phyloP scores from a whole-genome alignment of 148 eudicot genomes.

The Vaccinium corymbosum region DNA sequence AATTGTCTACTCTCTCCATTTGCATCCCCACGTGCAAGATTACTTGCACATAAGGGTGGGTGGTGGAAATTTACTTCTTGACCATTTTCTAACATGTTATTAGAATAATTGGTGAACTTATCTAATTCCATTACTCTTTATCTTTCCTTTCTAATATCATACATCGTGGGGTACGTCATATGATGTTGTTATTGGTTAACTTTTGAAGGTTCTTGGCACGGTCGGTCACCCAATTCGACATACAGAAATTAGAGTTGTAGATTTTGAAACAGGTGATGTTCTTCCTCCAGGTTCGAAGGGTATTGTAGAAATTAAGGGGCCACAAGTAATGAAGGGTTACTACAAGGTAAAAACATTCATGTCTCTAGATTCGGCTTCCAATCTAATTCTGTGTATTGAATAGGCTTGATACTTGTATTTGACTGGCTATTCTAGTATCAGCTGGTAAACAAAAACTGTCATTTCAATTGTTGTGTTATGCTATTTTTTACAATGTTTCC shows the following conservation, averaged over 20 bases:
- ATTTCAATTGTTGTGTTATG: not conserved
- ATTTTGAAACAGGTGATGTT: slow-evolving; percentile 56
- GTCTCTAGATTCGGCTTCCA: not conserved
- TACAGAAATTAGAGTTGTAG: slow-evolving; percentile 70
- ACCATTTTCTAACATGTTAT: not conserved
- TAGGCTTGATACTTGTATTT: not conserved
- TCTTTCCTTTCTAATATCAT: not conserved
- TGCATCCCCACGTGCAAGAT: not conserved
- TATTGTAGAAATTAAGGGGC: slow-evolving; percentile 74
- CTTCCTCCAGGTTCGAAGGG: slow-evolving; percentile 82
- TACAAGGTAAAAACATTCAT: slow-evolving; percentile 53
- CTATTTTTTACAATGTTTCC: not conserved
- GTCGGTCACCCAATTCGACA: slow-evolving; percentile 68
- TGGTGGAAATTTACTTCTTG: not conserved
- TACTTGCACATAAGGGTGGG: not conserved
- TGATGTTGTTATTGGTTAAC: slow-evolving; percentile 26
- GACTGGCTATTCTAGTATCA: not conserved
- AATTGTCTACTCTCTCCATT: not conserved
- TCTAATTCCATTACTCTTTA: not conserved
- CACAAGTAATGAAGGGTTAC: slow-evolving; percentile 91
- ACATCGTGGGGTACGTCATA: slow-evolving; percentile 5
- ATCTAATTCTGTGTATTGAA: not conserved
- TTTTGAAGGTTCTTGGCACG: slow-evolving; percentile 80
- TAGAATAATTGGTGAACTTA: not conserved
- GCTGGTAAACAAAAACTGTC: not conserved